phyloP scores from a whole-genome alignment of 352 stramenopile genomes.

The Phytophthora hybrid region DNA sequence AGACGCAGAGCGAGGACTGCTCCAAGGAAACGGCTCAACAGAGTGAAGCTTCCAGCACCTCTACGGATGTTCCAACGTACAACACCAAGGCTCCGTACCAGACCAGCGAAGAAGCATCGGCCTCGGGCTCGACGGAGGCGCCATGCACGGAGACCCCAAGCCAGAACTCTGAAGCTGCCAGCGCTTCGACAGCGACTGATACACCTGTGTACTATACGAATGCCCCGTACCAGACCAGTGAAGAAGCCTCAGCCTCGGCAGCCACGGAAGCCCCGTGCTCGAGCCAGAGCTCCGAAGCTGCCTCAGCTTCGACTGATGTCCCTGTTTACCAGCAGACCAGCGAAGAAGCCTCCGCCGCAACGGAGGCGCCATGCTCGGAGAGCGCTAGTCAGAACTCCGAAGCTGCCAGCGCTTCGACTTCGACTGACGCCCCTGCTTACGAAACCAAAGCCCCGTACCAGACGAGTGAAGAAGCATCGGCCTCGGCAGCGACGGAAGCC shows the following conservation, averaged over 20 bases:
- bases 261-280: too few species aligned
- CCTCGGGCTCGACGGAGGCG: neutral
- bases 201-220: neutral
- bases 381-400: neutral
- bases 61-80: constrained; percentile 20
- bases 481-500: too few species aligned
- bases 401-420: neutral
- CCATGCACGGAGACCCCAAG: neutral
- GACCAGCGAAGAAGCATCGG: neutral
- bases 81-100: constrained; percentile 13
- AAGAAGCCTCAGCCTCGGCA: too few species aligned
- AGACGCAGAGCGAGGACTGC: constrained; percentile 11
- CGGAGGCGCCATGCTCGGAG: constrained; percentile 2
- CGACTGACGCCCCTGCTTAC: neutral
- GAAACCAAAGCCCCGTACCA: constrained; percentile 9
- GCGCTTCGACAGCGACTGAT: constrained; percentile 2
- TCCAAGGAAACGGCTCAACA: neutral
- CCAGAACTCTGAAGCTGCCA: neutral
- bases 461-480: neutral
- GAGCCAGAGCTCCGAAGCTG: too few species aligned
- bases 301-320: too few species aligned
- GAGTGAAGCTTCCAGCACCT: constrained; percentile 2
- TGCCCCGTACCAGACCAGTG: too few species aligned
- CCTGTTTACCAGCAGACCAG: too few species aligned
- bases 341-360: neutral